Evolutionary conservation across 2,329 filamentous ascomycete genomes (phyloP), one percentile per base, ranked within the genome.

Genomic region (Neopestalotiopsis sp.): DNA sequence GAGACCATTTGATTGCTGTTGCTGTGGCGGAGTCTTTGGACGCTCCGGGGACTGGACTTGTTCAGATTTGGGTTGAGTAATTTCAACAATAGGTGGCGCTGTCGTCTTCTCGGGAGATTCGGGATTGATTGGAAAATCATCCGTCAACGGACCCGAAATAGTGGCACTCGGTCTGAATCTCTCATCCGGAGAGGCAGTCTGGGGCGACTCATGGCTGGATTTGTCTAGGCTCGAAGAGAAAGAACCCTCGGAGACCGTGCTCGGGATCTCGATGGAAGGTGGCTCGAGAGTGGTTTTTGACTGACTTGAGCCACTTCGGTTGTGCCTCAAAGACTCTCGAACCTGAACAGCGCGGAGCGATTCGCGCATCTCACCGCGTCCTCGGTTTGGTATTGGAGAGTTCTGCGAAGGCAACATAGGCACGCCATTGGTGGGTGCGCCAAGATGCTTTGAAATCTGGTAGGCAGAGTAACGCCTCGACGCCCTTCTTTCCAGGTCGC

Each of bases 401-500:
- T 91, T 94, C 77, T 97, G 94, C 34, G 93, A 86, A 32, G 95
- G 94, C 24, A 98, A 88, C 76, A 97, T 92, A 6, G 95, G 94
- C 17, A 98, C 91, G 24, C 93, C 94, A 80, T 91, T 94, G 17
- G 92, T 88, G 53, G 92, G 91, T 17, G 90, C 88, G 12, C 95
- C 95, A 1, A 98, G 85, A 75, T 97, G 94, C 78, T 98, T 98
- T 61, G 94, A 94, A 74, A 99, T 97, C 77, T 99, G 96, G 78
- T 98, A 99, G 66, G 94, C 93, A 1, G 96, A 98, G 78, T 98
- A 99, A 76, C 96, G 88, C 73, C 95, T 88, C 14, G 96, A 99
- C 0, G 96, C 96, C 78, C 96, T 89, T 77, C 96, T 89, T 81
- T 99, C 96, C 64, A 99, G 84, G 73, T 98, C 95, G 24, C 95